A percentile compares a stretch with the other conserved stretches of the same genome.
Conservation (phyloP, 257 asterid genomes). For the Nicotiana benthamiana region DNA sequence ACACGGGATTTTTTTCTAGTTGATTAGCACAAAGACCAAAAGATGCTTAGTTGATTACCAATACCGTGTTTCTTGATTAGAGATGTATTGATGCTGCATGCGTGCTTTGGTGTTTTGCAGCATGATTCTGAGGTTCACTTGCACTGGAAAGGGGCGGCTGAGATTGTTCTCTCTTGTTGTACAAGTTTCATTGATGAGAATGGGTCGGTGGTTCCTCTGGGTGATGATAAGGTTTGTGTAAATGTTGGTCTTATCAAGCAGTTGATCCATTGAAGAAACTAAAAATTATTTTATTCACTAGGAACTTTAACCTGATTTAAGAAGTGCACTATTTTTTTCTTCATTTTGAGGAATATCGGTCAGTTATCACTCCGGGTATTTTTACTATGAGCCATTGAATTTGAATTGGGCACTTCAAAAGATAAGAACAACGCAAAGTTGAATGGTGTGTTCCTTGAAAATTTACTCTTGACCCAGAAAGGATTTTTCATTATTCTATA, state of each 20-base stretch:
- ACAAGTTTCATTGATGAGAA: conserved; percentile 56
- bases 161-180: conserved; percentile 72
- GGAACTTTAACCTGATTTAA: background rate
- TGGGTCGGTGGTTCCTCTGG: conserved; percentile 48
- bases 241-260: background rate
- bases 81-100: background rate
- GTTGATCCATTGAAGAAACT: background rate
- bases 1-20: background rate
- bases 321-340: background rate
- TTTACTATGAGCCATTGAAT: background rate
- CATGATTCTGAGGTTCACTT: conserved; percentile 54
- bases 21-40: background rate
- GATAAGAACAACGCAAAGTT: background rate
- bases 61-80: background rate
- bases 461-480: background rate
- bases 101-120: conserved; percentile 32
- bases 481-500: background rate
- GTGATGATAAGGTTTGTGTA: conserved; percentile 56
- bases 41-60: background rate
- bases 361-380: background rate
- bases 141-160: conserved; percentile 98
- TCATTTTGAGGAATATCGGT: background rate
- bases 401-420: background rate
- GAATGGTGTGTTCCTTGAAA: background rate
- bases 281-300: background rate